Conservation (phyloP, 176 grass and related monocot genomes). For the Zoysia japonica region DNA sequence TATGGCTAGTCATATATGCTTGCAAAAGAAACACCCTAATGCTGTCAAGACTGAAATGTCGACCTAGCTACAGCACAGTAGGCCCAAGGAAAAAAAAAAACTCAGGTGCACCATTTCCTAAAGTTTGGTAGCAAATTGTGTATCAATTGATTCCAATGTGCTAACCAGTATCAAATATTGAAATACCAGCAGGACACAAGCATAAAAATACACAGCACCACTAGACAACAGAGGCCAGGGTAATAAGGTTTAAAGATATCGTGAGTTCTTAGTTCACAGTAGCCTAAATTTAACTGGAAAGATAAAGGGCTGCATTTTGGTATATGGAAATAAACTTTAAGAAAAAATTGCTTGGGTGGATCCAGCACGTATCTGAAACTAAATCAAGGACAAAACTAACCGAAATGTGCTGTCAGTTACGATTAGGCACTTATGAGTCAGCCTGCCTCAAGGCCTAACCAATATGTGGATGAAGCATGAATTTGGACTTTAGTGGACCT, state of each 20-base stretch:
- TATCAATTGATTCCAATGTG: background rate
- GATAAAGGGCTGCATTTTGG: background rate
- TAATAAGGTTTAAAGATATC: background rate
- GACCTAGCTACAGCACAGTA: background rate
- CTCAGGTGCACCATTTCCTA: background rate
- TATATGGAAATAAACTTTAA: slow-evolving; percentile 18
- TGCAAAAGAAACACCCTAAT: no score
- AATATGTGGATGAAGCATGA: no score
- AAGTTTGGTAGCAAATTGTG: background rate
- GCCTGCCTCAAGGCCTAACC: no score
- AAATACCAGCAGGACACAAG: background rate
- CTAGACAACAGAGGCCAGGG: background rate
- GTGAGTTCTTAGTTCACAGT: background rate
- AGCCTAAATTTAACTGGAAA: background rate
- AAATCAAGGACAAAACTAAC: background rate
- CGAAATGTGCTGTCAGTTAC: background rate
- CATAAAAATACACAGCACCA: background rate
- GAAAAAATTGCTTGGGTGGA: background rate
- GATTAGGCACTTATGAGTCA: background rate
- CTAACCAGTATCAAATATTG: background rate
- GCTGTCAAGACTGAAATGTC: no score
- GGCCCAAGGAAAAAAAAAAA: background rate
- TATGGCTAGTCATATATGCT: no score
- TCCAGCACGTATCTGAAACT: slow-evolving; percentile 11
- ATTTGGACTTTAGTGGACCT: no score